These are phyloP conservation scores for Ceratocystis papillata DNA, from an alignment of 2,329 filamentous ascomycete species.

Conservation along the genomic window DNA sequence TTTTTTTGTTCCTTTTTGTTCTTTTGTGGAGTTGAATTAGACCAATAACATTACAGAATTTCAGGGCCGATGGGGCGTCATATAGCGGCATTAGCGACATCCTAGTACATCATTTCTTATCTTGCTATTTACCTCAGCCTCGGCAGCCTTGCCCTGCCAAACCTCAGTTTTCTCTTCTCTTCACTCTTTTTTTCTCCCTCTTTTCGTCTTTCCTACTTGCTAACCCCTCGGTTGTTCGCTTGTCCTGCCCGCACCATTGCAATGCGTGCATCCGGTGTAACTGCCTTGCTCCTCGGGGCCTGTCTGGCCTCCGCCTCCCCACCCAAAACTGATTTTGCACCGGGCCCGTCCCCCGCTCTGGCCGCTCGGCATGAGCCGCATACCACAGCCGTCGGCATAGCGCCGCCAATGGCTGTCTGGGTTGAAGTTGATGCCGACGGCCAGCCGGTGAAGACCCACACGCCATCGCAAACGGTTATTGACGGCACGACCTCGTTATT, in stretches of 20 bases:
- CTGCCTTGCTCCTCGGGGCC: conserved; percentile 19
- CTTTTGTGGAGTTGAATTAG: no score
- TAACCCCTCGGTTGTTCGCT: neutral
- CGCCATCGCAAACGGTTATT: conserved; percentile 39
- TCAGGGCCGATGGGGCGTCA: no score
- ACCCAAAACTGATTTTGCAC: neutral
- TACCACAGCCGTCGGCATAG: conserved; percentile 23
- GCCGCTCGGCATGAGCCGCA: conserved; percentile 11
- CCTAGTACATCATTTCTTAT: no score
- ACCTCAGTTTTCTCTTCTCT: neutral
- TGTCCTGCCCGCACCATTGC: neutral
- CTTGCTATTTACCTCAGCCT: no score
- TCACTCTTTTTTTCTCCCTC: conserved; percentile 2
- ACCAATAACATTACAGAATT: no score
- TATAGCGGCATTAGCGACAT: no score
- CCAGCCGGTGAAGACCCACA: conserved; percentile 38
- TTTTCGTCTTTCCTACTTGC: neutral
- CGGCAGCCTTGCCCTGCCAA: no score
- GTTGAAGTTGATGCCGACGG: conserved; percentile 41
- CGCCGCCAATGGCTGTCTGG: conserved; percentile 39
- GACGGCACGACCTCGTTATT: conserved; percentile 35
- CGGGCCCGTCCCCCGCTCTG: neutral
- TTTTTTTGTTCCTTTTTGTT: no score
- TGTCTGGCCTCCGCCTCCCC: conserved; percentile 15
- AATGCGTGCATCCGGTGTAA: conserved; percentile 17